A percentile compares a stretch with the other conserved stretches of the same genome.
These are phyloP conservation scores for Juglanconis oblonga DNA, from an alignment of 2,329 filamentous ascomycete species.

Conservation along the genomic window DNA sequence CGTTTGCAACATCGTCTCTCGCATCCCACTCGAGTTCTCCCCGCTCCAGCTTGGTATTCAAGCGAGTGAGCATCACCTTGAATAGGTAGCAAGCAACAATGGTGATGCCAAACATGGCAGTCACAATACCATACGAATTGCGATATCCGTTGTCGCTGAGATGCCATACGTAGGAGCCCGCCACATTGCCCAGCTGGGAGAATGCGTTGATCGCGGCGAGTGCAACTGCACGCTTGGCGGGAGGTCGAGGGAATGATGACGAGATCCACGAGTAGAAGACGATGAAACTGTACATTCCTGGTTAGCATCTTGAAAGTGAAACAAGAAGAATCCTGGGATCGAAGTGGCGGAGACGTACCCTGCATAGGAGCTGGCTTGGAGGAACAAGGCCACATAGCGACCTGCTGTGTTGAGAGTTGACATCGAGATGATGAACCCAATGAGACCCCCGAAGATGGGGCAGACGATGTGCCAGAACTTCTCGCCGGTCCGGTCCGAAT, in stretches of 20 bases:
- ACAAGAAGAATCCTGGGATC: constrained; percentile 35
- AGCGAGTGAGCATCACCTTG: constrained; percentile 40
- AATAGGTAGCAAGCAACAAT: constrained; percentile 50
- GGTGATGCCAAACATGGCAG: constrained; percentile 61
- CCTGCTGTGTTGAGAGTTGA: constrained; percentile 52
- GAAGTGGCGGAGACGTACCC: constrained; percentile 27
- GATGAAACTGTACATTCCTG: constrained; percentile 37
- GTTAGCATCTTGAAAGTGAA: constrained; percentile 32
- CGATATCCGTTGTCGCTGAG: constrained; percentile 58
- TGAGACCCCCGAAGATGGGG: constrained; percentile 50
- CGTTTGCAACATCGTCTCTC: constrained; percentile 34
- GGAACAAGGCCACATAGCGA: constrained; percentile 59
- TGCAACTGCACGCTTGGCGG: constrained; percentile 59
- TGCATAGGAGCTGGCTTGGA: constrained; percentile 56
- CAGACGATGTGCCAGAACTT: constrained; percentile 59
- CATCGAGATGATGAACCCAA: constrained; percentile 60
- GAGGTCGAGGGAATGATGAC: constrained; percentile 55
- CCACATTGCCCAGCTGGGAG: constrained; percentile 56
- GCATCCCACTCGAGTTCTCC: constrained; percentile 37
- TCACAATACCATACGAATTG: constrained; percentile 63
- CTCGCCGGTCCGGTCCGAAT: constrained; percentile 53
- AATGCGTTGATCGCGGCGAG: constrained; percentile 60
- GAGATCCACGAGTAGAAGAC: constrained; percentile 59
- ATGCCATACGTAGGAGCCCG: constrained; percentile 62
- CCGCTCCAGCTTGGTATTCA: constrained; percentile 47